Evolutionary conservation across 83 land plant genomes (phyloP), one percentile per base, ranked within the genome.

Genomic region (Diphasiastrum complanatum): DNA sequence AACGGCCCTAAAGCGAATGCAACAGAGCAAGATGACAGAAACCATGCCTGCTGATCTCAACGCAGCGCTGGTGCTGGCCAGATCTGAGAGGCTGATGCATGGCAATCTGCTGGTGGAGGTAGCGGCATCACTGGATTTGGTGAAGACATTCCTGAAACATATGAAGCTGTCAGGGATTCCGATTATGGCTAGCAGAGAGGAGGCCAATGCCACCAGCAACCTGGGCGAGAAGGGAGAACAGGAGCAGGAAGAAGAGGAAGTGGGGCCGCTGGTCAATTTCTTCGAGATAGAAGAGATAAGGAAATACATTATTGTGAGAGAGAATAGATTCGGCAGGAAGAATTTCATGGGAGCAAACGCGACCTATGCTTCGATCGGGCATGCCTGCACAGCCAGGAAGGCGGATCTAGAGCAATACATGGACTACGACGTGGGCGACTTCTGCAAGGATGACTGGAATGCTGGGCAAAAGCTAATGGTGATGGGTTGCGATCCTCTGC

Each of bases 391-490:
- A 11, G 55, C 55, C 5, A 19, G 26, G 27, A 51, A 51, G 28
- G 26, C 55, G 5, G 55, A 51, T 29, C 55, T 61, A 29, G 64
- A 61, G 30, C 24, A 19, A n/a, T 61, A 40, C 64, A 61, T 61
- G 64, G 54, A 43, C 47, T 61, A 61, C 64, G 43, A 27, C 30
- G 45, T 40, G 2, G 64, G 64, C 20, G 64, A 61, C 23, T 12
- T 61, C 45, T 61, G 64, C 64, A 19, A 19, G 14, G 64, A 61
- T 50, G 64, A 61, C 47, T 61, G 64, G 64, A 4, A 5, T 26
- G 11, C 29, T 10, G 64, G 51, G 2, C 64, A 61, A 25, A 2
- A 14, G 11, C 64, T 61, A 4, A 61, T 61, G 64, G 30, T 43
- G 26, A 24, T 25, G 10, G 64, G 64, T 1, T 61, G 64, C 55